Evolutionary conservation across 1,139 yeast genomes (phyloP).

Genomic region (Candida sp.): DNA sequence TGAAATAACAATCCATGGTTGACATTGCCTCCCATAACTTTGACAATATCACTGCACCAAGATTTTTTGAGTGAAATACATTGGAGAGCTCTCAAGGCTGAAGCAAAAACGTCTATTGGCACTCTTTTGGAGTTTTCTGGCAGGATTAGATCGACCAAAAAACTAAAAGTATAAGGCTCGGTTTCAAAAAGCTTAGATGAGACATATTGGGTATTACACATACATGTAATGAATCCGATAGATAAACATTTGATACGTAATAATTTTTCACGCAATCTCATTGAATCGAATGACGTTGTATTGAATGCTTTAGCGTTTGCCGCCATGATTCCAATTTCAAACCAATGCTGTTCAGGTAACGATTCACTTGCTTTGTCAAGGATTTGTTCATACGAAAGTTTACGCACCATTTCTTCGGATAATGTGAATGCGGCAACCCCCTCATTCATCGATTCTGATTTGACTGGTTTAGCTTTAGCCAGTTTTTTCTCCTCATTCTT

Average conservation of each 20-base stretch:
- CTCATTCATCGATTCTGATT: conserved; percentile 21
- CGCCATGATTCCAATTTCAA: conserved; percentile 60
- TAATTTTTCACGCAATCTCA: conserved; percentile 55
- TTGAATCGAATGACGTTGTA: conserved; percentile 50
- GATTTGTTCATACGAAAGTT: conserved; percentile 57
- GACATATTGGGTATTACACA: conserved; percentile 51
- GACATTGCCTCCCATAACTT: conserved; percentile 88
- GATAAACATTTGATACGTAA: conserved; percentile 66
- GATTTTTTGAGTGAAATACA: conserved; percentile 65
- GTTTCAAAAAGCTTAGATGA: conserved; percentile 67
- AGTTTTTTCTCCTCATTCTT: conserved; percentile 1
- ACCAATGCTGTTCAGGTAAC: conserved; percentile 64
- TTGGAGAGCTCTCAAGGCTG: conserved; percentile 69
- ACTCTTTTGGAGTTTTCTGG: conserved; percentile 53
- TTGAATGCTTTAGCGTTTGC: conserved; percentile 72
- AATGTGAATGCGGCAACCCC: conserved; percentile 46
- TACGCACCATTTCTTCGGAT: conserved; percentile 46
- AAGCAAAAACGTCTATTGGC: conserved; percentile 49
- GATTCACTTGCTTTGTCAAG: conserved; percentile 56
- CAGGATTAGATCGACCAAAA: conserved; percentile 62
- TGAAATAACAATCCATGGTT: conserved; percentile 83
- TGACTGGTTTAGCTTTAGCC: conserved; percentile 6
- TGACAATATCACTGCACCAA: conserved; percentile 75
- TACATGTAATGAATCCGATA: conserved; percentile 51
- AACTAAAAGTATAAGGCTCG: conserved; percentile 72